Evolutionary conservation across 2,329 filamentous ascomycete species (phyloP), one percentile per base, ranked within the genome.

Genomic region (Cercospora zeina): DNA sequence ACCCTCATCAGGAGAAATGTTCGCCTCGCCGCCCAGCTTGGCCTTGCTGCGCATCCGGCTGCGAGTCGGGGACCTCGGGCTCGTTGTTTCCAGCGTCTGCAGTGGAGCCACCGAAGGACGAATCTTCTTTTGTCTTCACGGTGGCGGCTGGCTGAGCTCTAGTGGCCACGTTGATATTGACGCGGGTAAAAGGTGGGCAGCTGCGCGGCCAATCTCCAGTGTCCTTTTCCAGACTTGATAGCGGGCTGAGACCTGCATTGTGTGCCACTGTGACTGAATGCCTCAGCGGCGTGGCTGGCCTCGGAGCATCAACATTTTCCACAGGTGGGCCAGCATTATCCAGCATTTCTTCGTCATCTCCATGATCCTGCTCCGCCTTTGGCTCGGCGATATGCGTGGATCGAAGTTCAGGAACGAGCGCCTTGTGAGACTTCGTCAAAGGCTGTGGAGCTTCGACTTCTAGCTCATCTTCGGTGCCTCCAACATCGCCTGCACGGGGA

Each of bases 31-130:
- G 24, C 55, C 36, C 19, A 9, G 5, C 9, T 27, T 51, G 19
- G 33, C 45, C 42, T n/a, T 37, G 21, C 34, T 19, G 19, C 31
- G 34, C 45, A n/a, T 59, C 56, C 0, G 37, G 54, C 33, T 59
- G 56, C 14, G 62, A 63, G 7, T 63, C 62, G 19, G 53, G 54
- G 33, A 63, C 61, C 21, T 63, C 62, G 19, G 19, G 19, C 10
- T 19, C 19, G n/a, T 36, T n/a, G 21, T 58, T 21, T 19, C 42
- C 49, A 31, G 53, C 51, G 21, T 34, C 10, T 19, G 49, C 36
- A 31, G 14, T 47, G 33, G 50, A 37, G 31, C 36, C 55, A 24
- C 49, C n/a, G 10, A 47, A 49, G n/a, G 47, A 30, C 4, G 54
- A 45, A 27, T 45, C n/a, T 51, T 30, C n/a, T 51, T 51, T 24